Evolutionary conservation across 768 basidiomycete genomes (phyloP).

Genomic region (Clavulina sp.): DNA sequence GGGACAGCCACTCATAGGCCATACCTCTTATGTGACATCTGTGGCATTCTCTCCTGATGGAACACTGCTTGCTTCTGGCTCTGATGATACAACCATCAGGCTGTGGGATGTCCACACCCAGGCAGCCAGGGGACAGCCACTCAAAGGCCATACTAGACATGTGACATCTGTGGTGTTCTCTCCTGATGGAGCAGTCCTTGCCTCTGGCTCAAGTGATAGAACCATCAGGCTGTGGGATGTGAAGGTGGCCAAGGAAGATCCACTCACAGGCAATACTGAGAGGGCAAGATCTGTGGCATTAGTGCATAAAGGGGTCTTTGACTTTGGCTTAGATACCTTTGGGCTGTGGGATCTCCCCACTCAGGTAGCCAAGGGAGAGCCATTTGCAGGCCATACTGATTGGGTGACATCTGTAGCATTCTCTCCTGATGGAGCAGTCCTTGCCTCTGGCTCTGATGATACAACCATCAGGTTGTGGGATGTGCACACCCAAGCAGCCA

Average conservation of each 20-base stretch:
- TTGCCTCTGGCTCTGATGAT: no score
- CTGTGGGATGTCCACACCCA: background rate
- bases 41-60: conserved; percentile 1
- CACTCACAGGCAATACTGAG: background rate
- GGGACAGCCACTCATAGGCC: background rate
- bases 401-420: conserved; percentile 25
- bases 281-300: conserved; percentile 1
- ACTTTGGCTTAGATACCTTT: conserved; percentile 26
- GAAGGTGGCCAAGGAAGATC: conserved; percentile 14
- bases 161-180: background rate
- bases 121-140: background rate
- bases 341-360: conserved; percentile 28
- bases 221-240: conserved; percentile 28
- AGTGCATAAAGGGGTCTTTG: conserved; percentile 27
- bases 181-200: conserved; percentile 13
- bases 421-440: no score
- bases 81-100: background rate
- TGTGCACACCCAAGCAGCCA: no score
- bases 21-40: background rate
- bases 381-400: conserved; percentile 5
- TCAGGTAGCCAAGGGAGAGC: conserved; percentile 15
- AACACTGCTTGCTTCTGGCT: background rate
- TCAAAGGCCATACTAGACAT: background rate
- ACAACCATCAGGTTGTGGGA: no score
- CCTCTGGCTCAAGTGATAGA: conserved; percentile 28